phyloP scores from a whole-genome alignment of 352 stramenopile species.

The Globisporangium splendens region DNA sequence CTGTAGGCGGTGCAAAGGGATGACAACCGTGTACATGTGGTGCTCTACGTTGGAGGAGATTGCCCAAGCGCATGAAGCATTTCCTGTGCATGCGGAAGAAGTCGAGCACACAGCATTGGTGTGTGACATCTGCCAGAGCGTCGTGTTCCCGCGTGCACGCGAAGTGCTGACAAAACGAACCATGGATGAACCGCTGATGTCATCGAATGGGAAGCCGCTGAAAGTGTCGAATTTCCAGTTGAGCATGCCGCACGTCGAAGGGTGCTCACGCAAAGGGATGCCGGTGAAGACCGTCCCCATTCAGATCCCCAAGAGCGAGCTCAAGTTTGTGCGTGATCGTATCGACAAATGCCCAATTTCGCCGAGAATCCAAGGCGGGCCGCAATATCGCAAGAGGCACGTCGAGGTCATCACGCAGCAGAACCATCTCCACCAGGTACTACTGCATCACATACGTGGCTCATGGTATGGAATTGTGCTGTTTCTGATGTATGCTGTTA shows the following conservation, averaged over 20 bases:
- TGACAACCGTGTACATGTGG: conserved; percentile 75
- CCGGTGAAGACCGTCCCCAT: conserved; percentile 61
- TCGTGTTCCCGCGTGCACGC: conserved; percentile 70
- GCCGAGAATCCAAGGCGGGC: conserved; percentile 41
- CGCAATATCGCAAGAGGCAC: conserved; percentile 60
- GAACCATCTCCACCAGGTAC: conserved; percentile 79
- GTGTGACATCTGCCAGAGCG: conserved; percentile 69
- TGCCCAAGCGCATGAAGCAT: conserved; percentile 58
- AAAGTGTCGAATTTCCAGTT: conserved; percentile 84
- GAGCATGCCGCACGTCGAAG: conserved; percentile 86
- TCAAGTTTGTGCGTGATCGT: conserved; percentile 83
- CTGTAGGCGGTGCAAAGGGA: conserved; percentile 75
- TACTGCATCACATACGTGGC: conserved; percentile 13
- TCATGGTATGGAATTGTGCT: neutral
- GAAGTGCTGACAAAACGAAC: conserved; percentile 68
- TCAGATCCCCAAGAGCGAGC: conserved; percentile 79
- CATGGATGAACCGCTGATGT: conserved; percentile 38
- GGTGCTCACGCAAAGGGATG: conserved; percentile 81
- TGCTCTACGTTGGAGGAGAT: conserved; percentile 60
- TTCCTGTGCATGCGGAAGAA: conserved; percentile 57
- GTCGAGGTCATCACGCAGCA: conserved; percentile 53
- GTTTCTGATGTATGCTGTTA: conserved; percentile 1
- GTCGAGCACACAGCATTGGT: conserved; percentile 71
- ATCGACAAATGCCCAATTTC: conserved; percentile 72
- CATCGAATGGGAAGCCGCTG: conserved; percentile 53